Conservation (phyloP, 768 basidiomycete genomes). For the Chalciporus sphaerocephalus region DNA sequence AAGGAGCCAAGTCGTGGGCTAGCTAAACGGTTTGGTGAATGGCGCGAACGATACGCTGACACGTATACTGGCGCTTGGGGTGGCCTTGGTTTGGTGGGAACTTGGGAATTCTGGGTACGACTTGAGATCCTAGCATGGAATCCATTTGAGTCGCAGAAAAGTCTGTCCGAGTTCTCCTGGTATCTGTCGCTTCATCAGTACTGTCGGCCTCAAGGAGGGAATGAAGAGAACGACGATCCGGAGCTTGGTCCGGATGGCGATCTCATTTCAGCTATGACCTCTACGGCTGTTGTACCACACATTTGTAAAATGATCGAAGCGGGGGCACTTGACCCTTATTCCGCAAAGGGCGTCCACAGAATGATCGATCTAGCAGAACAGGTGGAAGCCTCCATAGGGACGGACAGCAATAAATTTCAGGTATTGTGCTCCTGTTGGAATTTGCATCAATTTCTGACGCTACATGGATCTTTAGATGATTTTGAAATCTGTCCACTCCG, state of each 20-base stretch:
- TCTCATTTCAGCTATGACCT: conserved; percentile 81
- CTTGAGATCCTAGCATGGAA: conserved; percentile 87
- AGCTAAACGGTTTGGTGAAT: conserved; percentile 58
- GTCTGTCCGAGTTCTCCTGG: conserved; percentile 81
- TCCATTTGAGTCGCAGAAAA: conserved; percentile 63
- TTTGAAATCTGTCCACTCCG: conserved; percentile 46
- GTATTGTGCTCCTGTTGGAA: conserved; percentile 31
- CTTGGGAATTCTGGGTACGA: conserved; percentile 95
- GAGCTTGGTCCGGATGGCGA: conserved; percentile 82
- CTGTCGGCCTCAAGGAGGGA: conserved; percentile 46
- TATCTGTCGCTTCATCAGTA: conserved; percentile 76
- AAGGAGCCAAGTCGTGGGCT: conserved; percentile 72
- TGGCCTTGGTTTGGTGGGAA: conserved; percentile 77
- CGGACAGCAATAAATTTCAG: conserved; percentile 59
- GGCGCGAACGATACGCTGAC: conserved; percentile 75
- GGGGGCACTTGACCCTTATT: conserved; percentile 84
- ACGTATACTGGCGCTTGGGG: conserved; percentile 88
- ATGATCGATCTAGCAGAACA: conserved; percentile 77
- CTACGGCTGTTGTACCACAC: conserved; percentile 75
- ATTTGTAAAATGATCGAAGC: conserved; percentile 67
- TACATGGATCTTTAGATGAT: conserved; percentile 41
- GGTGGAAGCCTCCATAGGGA: conserved; percentile 68
- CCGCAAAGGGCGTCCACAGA: conserved; percentile 53
- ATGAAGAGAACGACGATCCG: conserved; percentile 43
- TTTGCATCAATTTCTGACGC: conserved; percentile 9